Evolutionary conservation across 192 early-diverging fungal species (phyloP).

Genomic region (Physocladia obscura): DNA sequence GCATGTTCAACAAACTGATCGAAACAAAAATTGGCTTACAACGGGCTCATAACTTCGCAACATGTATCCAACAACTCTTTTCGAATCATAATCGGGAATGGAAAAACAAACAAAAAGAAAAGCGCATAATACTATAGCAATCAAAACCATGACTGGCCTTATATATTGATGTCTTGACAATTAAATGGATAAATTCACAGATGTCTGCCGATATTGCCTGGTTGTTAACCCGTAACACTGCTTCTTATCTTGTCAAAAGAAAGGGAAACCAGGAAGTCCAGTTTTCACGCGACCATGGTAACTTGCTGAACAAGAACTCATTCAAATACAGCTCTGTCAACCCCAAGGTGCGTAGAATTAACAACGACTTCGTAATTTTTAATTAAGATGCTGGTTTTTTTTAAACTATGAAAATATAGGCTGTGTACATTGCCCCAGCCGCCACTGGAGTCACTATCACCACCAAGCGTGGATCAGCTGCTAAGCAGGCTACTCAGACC

Average conservation of each 20-base stretch:
- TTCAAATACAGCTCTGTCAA: constrained; percentile 82
- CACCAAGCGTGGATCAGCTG: constrained; percentile 55
- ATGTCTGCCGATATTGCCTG: constrained; percentile 50
- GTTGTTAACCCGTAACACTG: constrained; percentile 73
- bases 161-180: too few relatives aligned
- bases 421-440: constrained; percentile 53
- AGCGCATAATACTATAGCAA: too few relatives aligned
- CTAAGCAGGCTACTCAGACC: constrained; percentile 53
- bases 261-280: constrained; percentile 46
- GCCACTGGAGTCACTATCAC: constrained; percentile 66
- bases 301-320: constrained; percentile 64
- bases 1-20: too few relatives aligned
- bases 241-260: constrained; percentile 81
- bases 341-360: constrained; percentile 69
- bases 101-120: too few relatives aligned
- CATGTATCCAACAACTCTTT: too few relatives aligned
- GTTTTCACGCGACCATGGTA: constrained; percentile 22
- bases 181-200: too few relatives aligned
- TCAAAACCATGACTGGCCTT: too few relatives aligned
- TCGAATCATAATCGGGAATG: too few relatives aligned
- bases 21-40: too few relatives aligned
- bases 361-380: too few relatives aligned
- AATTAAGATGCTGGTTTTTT: too few relatives aligned
- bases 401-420: constrained; percentile 37
- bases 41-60: too few relatives aligned